These are phyloP conservation scores for Trametes cubensis DNA, from an alignment of 768 basidiomycete genomes.

Conservation along the genomic window DNA sequence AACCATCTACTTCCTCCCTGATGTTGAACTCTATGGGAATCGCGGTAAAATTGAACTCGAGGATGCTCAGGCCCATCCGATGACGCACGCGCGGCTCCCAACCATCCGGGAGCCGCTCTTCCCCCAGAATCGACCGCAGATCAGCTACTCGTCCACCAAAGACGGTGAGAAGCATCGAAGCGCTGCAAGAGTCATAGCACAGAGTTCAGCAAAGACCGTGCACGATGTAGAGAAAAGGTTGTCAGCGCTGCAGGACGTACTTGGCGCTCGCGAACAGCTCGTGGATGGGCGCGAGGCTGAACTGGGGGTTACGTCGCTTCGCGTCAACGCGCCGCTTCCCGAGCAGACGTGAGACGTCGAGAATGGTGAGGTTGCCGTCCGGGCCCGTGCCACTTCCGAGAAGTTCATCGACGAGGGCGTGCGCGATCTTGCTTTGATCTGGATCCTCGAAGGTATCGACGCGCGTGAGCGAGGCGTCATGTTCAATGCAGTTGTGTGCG, in stretches of 20 bases:
- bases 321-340: constrained; percentile 65
- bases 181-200: constrained; percentile 28
- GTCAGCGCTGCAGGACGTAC: constrained; percentile 41
- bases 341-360: constrained; percentile 60
- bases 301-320: constrained; percentile 55
- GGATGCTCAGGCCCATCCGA: constrained; percentile 61
- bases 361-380: constrained; percentile 47
- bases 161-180: constrained; percentile 63
- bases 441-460: constrained; percentile 50
- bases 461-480: constrained; percentile 64
- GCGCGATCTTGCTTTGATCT: constrained; percentile 57
- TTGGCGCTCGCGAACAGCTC: constrained; percentile 68
- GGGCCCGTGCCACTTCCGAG: constrained; percentile 62
- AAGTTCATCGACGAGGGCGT: constrained; percentile 53
- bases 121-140: constrained; percentile 55
- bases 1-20: constrained; percentile 31
- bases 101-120: constrained; percentile 70
- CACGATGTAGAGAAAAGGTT: too few species aligned
- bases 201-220: too few species aligned
- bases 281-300: constrained; percentile 51
- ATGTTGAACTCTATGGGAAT: constrained; percentile 36
- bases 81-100: constrained; percentile 68
- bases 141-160: constrained; percentile 67
- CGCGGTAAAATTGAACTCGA: constrained; percentile 50
- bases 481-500: constrained; percentile 76